A percentile compares a stretch with the other conserved stretches of the same genome.
Conservation (phyloP, 2,329 filamentous ascomycete genomes). For the Blastomyces emzantsi region DNA sequence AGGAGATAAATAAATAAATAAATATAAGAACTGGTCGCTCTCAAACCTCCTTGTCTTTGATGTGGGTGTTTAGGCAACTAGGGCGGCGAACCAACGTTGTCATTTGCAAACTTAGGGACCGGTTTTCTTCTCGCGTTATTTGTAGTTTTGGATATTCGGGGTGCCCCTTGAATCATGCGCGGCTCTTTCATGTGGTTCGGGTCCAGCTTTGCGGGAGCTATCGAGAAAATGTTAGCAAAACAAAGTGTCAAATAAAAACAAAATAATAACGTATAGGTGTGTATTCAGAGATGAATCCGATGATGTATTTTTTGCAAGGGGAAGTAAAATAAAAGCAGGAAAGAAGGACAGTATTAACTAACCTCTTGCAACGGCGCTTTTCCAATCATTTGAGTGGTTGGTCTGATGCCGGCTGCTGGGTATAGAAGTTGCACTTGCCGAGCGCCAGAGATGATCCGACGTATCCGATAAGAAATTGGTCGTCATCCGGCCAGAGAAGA, state of each 20-base stretch:
- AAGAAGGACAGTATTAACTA: slow-evolving; percentile 28
- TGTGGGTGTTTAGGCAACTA: background rate
- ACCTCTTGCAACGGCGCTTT: slow-evolving; percentile 44
- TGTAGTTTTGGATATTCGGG: slow-evolving; percentile 45
- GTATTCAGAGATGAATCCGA: background rate
- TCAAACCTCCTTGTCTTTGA: background rate
- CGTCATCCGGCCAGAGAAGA: slow-evolving; percentile 43
- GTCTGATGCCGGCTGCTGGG: slow-evolving; percentile 42
- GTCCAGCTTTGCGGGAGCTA: slow-evolving; percentile 73
- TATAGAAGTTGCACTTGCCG: slow-evolving; percentile 50
- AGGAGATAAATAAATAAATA: background rate
- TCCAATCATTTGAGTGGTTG: slow-evolving; percentile 43
- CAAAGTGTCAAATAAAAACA: background rate
- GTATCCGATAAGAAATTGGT: slow-evolving; percentile 55
- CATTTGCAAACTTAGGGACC: slow-evolving; percentile 21
- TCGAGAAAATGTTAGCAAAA: slow-evolving; percentile 34
- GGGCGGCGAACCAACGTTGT: background rate
- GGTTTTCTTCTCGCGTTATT: slow-evolving; percentile 37
- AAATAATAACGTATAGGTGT: background rate
- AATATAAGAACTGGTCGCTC: background rate
- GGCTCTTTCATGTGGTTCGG: slow-evolving; percentile 84
- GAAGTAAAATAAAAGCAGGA: background rate
- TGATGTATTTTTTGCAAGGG: background rate
- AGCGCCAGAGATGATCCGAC: slow-evolving; percentile 55
- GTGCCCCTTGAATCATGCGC: slow-evolving; percentile 79